These are phyloP conservation scores for Dendryphion nanum DNA, from an alignment of 2,329 filamentous ascomycete species.

Conservation along the genomic window DNA sequence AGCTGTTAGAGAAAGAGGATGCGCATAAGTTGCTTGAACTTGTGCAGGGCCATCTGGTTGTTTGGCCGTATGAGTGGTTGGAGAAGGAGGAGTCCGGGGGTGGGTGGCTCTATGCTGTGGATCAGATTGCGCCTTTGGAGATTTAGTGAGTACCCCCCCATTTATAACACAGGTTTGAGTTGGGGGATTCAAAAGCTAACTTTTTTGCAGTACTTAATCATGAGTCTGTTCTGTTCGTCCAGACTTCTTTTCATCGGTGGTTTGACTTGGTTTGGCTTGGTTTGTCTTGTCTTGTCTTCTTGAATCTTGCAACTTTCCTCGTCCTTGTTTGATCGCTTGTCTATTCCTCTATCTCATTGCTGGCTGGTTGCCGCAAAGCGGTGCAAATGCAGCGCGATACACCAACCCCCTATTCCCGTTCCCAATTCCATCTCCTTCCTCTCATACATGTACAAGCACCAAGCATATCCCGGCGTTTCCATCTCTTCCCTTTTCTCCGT, in stretches of 20 bases:
- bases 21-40: slow-evolving; percentile 78
- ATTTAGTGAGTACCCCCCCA: slow-evolving; percentile 68
- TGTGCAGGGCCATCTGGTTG: slow-evolving; percentile 83
- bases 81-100: slow-evolving; percentile 86
- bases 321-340: neutral
- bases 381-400: neutral
- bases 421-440: neutral
- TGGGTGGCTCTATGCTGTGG: slow-evolving; percentile 96
- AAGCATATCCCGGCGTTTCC: neutral
- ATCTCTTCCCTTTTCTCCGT: neutral
- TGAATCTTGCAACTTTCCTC: neutral
- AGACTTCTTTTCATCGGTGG: neutral
- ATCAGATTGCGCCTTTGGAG: slow-evolving; percentile 91
- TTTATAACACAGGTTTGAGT: neutral
- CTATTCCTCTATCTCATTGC: neutral
- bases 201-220: neutral
- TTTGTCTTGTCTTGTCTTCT: neutral
- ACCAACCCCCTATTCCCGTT: neutral
- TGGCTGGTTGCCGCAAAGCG: neutral
- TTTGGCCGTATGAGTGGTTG: slow-evolving; percentile 90
- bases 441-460: neutral
- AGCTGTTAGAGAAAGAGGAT: slow-evolving; percentile 70
- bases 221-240: neutral
- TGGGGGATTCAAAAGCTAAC: neutral
- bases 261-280: neutral